Base-by-base conservation (phyloP, 495 filamentous ascomycete species). In the Hyaloscypha finlandica region DNA sequence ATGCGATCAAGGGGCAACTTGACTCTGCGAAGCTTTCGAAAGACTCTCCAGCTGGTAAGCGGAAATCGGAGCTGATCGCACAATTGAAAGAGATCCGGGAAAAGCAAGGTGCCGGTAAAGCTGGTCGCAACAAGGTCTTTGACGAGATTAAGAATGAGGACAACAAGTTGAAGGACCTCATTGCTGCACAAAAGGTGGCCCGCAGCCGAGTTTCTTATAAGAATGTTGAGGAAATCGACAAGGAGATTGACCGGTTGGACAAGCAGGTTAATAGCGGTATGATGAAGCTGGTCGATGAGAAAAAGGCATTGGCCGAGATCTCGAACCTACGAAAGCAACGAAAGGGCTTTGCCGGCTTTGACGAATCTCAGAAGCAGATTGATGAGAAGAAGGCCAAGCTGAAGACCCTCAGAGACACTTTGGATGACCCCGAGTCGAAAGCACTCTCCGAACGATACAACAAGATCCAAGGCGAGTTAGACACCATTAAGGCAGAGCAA, bases 281-380 rank as follows among this genome's bases (percentile, higher is more conserved):
- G 69, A 90, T 98, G 89, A 95, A 92, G 73, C 77, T 99, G 63
- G 96, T 97, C 4, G 95, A 98, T 67, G 96, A 98, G 86, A 94
- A 92, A 84, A 97, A 96, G 84, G 91, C 93, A 6, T 82, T 98
- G 1, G 77, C 84, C 22, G 92, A 97, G 69, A 87, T 96, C 63
- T 89, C 89, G 56, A 90, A 78, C 76, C 80, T 97, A 68, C 88
- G 90, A 75, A 96, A 93, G 83, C 88, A 90, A 76, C 89, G 90
- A 77, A 98, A 97, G 87, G 88, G 85, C 77, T 97, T 98, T 72
- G 87, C 86, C 56, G 85, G 86, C 42, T 88, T 98, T 73, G 91
- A 94, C 22, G 88, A 91, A 45, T 80, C 83, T 25, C 90, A 97
- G 78, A 92, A 92, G 82, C 82, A 80, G 29, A 98, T 99, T 74